Conservation (phyloP, 1,284 basidiomycete genomes). For the Sanguinoderma infundibulare region DNA sequence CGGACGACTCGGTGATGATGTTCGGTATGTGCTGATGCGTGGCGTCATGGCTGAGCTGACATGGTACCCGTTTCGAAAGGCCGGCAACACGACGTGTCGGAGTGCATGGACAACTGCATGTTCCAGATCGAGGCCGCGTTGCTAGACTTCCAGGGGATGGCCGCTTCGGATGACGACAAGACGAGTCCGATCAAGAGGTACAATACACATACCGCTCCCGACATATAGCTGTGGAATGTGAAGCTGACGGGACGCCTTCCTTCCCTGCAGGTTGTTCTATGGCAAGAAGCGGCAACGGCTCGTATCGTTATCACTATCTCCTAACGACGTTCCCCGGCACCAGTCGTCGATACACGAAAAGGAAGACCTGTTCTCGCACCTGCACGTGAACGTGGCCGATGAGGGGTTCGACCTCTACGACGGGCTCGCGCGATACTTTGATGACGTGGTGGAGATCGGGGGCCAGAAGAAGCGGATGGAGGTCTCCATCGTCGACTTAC, state of each 20-base stretch:
- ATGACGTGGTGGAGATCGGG: constrained; percentile 89
- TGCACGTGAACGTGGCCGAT: constrained; percentile 92
- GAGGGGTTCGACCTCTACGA: constrained; percentile 92
- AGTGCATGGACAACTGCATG: constrained; percentile 99
- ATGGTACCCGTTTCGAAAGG: constrained; percentile 61
- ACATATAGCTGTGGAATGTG: too few species aligned
- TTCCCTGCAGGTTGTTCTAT: constrained; percentile 85
- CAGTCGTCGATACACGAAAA: constrained; percentile 77
- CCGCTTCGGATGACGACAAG: constrained; percentile 54
- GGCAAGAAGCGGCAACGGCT: constrained; percentile 82
- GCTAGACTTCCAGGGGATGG: constrained; percentile 73
- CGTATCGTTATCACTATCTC: constrained; percentile 62
- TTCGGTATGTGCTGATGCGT: constrained; percentile 62
- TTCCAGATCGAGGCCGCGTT: constrained; percentile 97
- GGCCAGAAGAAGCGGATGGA: constrained; percentile 89
- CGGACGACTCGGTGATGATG: constrained; percentile 83
- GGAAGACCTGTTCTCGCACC: constrained; percentile 91
- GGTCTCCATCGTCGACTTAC: constrained; percentile 85
- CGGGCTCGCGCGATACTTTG: constrained; percentile 91
- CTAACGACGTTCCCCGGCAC: constrained; percentile 45
- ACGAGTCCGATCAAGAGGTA: constrained; percentile 85
- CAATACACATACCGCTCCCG: not conserved
- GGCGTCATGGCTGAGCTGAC: too few species aligned
- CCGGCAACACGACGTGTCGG: constrained; percentile 97
- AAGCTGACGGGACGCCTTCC: too few species aligned